Evolutionary conservation across 2,329 filamentous ascomycete genomes (phyloP).

Genomic region (Colletotrichum sp.): DNA sequence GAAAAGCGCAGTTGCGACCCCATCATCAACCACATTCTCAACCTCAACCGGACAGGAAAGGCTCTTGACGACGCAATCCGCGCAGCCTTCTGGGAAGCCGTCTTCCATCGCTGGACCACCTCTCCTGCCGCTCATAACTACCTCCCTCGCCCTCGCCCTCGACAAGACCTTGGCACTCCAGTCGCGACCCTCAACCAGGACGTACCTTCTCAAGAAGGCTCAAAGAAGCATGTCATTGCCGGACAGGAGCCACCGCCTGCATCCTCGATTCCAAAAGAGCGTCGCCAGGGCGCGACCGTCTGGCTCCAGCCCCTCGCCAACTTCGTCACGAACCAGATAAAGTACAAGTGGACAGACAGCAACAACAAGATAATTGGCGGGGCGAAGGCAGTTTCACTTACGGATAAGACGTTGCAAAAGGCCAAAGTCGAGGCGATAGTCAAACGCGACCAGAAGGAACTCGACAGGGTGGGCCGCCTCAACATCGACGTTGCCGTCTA

Average conservation of each 20-base stretch:
- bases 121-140: not conserved
- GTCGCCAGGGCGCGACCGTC: not conserved
- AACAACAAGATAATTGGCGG: not conserved
- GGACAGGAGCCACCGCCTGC: not conserved
- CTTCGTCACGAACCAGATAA: not conserved
- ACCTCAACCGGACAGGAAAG: not conserved
- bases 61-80: not conserved
- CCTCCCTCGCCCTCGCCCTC: not conserved
- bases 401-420: not conserved
- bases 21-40: not conserved
- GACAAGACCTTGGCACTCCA: not conserved
- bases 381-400: not conserved
- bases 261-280: not conserved
- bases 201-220: not conserved
- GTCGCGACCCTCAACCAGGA: not conserved
- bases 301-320: not conserved
- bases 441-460: not conserved
- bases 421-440: not conserved
- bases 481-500: not conserved
- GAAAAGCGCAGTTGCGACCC: not conserved
- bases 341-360: not conserved
- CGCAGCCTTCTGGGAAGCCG: not conserved
- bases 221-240: not conserved
- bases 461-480: not conserved
- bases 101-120: not conserved